Evolutionary conservation across 140 eudicot species (phyloP), one percentile per base, ranked within the genome.

Genomic region (Ambrosia hybrid): DNA sequence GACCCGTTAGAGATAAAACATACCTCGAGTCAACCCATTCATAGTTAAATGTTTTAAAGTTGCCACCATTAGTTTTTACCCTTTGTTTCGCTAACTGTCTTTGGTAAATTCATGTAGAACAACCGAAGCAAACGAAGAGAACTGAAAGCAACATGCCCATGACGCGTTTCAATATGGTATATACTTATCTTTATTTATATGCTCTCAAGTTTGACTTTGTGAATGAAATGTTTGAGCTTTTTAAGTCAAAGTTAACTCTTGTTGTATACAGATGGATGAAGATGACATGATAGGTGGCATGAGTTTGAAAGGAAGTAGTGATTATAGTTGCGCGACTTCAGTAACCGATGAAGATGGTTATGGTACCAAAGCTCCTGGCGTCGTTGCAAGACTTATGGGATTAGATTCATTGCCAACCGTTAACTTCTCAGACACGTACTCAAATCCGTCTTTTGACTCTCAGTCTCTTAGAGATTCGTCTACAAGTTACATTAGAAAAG

Each of bases 331-430:
- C 64, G 89, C 96, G 56, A 89, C 97, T 51, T 93, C 98, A 6
- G 82, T 93, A 43, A 87, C 88, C 9, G 98, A 93, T 57, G 98
- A 93, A 26, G 97, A 93, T 30, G 71, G 72, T 75, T 81, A 76
- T 38, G 89, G 88, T 38, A 73, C 79, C 13, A 87, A 76, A 83
- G 93, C 96, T 33, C 97, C 98, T 0, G 86, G 96, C 2, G 98
- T 93, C 6, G 91, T 93, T 53, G 98, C 96, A 21, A 82, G 95
- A 68, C 96, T 93, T 30, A 93, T 93, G 98, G 98, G 98, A 3
- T 76, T 93, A 79, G 95, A 93, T 71, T 83, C 97, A 4, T 74
- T 93, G 78, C 97, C 98, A 39, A 82, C 85, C 34, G 88, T 85
- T 61, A 87, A 83, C 16, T 72, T 72, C 65, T 64, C 86, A 6